Percentiles rank a stretch among this genome's conserved stretches.
Conservation (phyloP, 108 stramenopile genomes). For the Cyclotella choctawhatcheeana region DNA sequence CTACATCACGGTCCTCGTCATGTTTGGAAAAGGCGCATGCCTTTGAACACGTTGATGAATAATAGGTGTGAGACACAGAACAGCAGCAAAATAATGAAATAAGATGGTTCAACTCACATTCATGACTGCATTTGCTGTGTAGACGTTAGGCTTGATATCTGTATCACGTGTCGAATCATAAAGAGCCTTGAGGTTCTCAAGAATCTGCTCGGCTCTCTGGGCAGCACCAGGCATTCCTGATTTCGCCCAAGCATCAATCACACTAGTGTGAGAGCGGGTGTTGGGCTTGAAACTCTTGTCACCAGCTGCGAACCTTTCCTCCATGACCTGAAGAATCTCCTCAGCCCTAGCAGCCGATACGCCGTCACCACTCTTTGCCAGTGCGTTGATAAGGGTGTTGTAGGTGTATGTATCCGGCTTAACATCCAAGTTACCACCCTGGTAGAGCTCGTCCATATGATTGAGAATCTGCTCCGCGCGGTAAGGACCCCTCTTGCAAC, state of each 20-base stretch:
- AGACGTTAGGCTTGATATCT: slow-evolving; percentile 60
- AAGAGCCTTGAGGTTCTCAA: slow-evolving; percentile 48
- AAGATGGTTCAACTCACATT: slow-evolving; percentile 32
- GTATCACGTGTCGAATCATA: slow-evolving; percentile 48
- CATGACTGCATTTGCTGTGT: slow-evolving; percentile 64
- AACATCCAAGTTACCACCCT: slow-evolving; percentile 76
- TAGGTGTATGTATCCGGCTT: slow-evolving; percentile 89
- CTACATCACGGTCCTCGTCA: slow-evolving; percentile 48
- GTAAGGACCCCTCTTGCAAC: slow-evolving; percentile 77
- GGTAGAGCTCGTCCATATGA: slow-evolving; percentile 89
- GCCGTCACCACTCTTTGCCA: slow-evolving; percentile 58
- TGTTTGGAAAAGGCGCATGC: slow-evolving; percentile 78
- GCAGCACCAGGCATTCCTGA: slow-evolving; percentile 60
- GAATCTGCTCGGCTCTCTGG: slow-evolving; percentile 62
- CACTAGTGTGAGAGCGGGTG: slow-evolving; percentile 53
- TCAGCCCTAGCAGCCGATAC: slow-evolving; percentile 60
- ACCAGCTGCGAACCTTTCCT: slow-evolving; percentile 45
- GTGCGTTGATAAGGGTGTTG: slow-evolving; percentile 77
- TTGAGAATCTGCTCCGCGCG: slow-evolving; percentile 88
- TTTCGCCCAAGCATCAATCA: slow-evolving; percentile 73
- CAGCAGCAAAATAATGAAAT: background rate
- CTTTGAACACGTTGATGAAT: slow-evolving; percentile 42
- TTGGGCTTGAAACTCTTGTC: slow-evolving; percentile 61
- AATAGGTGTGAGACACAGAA: background rate
- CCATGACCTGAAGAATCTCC: slow-evolving; percentile 57